Conservation (phyloP, 1,284 basidiomycete genomes). For the Rhodotorula sp. region DNA sequence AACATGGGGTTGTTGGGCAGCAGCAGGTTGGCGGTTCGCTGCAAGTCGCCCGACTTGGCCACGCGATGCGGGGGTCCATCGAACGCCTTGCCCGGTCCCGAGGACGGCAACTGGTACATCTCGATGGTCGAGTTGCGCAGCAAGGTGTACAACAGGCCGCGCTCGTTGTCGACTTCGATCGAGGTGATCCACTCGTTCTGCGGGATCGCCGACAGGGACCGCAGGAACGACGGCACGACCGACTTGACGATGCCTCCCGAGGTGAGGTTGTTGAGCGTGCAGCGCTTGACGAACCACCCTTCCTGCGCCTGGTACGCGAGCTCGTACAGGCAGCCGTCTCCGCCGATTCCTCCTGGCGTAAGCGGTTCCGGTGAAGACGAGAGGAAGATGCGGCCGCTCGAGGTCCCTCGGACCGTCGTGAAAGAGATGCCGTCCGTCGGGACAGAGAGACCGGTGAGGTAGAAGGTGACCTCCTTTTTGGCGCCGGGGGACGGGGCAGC, state of each 20-base stretch:
- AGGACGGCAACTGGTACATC: conserved; percentile 50
- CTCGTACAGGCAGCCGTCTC: conserved; percentile 88
- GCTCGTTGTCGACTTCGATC: conserved; percentile 64
- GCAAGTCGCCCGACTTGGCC: conserved; percentile 26
- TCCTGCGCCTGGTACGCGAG: conserved; percentile 87
- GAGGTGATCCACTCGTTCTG: conserved; percentile 58
- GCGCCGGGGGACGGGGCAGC: conserved; percentile 53
- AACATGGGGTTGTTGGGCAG: conserved; percentile 37
- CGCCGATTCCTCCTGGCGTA: conserved; percentile 54
- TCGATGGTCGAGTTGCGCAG: conserved; percentile 68
- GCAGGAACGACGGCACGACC: conserved; percentile 47
- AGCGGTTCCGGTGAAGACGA: conserved; percentile 47
- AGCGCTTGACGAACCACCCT: conserved; percentile 83
- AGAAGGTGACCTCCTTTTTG: conserved; percentile 74
- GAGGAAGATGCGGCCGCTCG: conserved; percentile 87
- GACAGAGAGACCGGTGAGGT: conserved; percentile 82
- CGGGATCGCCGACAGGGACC: conserved; percentile 56
- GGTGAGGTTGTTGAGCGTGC: conserved; percentile 66
- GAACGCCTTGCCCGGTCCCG: conserved; percentile 21
- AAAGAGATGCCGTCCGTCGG: conserved; percentile 70
- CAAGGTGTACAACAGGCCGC: conserved; percentile 72
- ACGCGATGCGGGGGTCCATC: conserved; percentile 29
- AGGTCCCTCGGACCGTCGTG: conserved; percentile 74
- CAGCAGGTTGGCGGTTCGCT: conserved; percentile 30
- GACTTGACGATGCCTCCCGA: conserved; percentile 39